A percentile compares a stretch with the other conserved stretches of the same genome.
Conservation (phyloP, 805 yeast genomes). For the Suhomyces pyralidae region DNA sequence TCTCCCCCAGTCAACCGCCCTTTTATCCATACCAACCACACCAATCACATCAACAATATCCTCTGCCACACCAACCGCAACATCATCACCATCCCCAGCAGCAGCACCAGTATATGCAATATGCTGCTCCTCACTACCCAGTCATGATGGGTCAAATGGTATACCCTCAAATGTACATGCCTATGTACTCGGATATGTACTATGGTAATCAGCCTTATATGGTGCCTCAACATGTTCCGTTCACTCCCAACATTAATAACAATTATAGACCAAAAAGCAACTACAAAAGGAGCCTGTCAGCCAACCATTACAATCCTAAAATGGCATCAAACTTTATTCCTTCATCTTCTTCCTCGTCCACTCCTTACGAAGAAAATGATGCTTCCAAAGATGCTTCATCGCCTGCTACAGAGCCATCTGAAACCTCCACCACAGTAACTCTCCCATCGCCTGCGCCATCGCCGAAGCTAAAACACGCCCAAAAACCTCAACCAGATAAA, state of each 20-base stretch:
- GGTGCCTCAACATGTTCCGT: conserved; percentile 10
- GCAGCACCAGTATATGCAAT: conserved; percentile 14
- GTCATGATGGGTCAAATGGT: conserved; percentile 13
- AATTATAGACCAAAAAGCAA: conserved; percentile 5
- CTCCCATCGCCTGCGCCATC: conserved; percentile 1
- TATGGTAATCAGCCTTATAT: conserved; percentile 12
- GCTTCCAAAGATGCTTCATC: background rate
- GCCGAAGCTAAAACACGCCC: background rate
- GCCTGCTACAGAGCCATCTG: conserved; percentile 1
- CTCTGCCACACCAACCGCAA: conserved; percentile 9
- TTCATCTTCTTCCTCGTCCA: background rate
- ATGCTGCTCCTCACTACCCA: conserved; percentile 6
- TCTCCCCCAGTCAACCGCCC: conserved; percentile 25
- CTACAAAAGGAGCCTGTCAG: conserved; percentile 4
- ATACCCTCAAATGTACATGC: conserved; percentile 14
- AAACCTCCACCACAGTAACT: background rate
- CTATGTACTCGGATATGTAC: conserved; percentile 13
- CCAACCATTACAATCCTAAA: conserved; percentile 6
- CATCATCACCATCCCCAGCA: conserved; percentile 11
- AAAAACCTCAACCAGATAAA: background rate
- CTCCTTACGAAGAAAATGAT: conserved; percentile 2
- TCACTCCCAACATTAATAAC: conserved; percentile 5
- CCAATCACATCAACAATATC: conserved; percentile 8
- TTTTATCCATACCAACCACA: conserved; percentile 7
- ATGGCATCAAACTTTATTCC: conserved; percentile 1